Evolutionary conservation across 1,284 basidiomycete species (phyloP), one percentile per base, ranked within the genome.

Genomic region (Malassezia furfur): DNA sequence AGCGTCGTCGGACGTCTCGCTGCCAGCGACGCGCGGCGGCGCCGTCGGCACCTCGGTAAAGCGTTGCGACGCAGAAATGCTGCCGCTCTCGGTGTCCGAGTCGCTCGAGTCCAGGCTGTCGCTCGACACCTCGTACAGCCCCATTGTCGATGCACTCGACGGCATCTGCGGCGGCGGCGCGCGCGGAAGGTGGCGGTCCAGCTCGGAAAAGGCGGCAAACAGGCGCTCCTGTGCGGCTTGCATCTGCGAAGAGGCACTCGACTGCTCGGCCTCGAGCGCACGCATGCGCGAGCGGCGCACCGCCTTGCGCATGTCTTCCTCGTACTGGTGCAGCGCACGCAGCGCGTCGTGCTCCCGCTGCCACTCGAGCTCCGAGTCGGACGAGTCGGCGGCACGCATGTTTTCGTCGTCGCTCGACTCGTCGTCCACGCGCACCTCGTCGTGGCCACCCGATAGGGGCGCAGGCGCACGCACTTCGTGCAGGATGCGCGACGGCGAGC

Each of bases 261-360:
- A 25, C 22, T 30, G 41, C 41, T 43, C 21, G 10, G 19, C 35
- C 2, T 32, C 15, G 32, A 36, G 25, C 3, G 40, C 40, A 12
- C n/a, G 28, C 39, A 44, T 15, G 1, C 34, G 30, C 17, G 38
- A 32, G 17, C 37, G 14, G 10, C 43, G 44, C n/a, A 46, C n/a
- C 11, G 50, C 44, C 6, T 36, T n/a, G 10, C 28, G 49, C 54
- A 51, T 48, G 6, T 51, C 48, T n/a, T 30, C 31, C 32, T 57
- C 54, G 19, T 57, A 51, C 12, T 40, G 50, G 9, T 48, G 38
- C 8, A 57, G 40, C 14, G 49, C 43, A 1, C 51, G 19, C 7
- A 47, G 39, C 4, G 54, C 54, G 25, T 50, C 43, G 43, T 57
- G 49, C 34, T 57, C 54, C 1, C 22, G n/a, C 45, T 37, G 34